phyloP scores from a whole-genome alignment of 2,329 filamentous ascomycete genomes.

The Ilyonectria mors-panacis region DNA sequence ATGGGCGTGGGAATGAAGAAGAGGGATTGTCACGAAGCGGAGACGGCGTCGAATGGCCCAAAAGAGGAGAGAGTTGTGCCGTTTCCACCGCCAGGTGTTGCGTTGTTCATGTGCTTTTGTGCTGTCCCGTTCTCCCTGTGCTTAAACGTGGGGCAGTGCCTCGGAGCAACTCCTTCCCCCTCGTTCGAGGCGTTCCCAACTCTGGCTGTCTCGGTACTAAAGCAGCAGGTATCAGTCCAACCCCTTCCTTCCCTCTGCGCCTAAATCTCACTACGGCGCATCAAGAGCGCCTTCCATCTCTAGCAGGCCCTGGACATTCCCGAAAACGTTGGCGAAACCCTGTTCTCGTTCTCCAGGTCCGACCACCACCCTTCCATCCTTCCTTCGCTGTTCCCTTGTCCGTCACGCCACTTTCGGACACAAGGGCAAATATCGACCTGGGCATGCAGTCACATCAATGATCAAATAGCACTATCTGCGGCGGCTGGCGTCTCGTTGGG shows the following conservation, averaged over 20 bases:
- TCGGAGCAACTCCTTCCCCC: conserved; percentile 28
- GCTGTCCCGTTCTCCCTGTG: conserved; percentile 25
- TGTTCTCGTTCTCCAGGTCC: background rate
- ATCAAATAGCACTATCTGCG: background rate
- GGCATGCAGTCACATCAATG: background rate
- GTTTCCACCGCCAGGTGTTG: conserved; percentile 18
- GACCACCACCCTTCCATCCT: background rate
- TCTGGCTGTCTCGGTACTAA: background rate
- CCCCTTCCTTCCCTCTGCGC: background rate
- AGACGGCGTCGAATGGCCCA: background rate
- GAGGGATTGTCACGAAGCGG: background rate
- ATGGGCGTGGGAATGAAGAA: background rate
- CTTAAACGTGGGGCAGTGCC: conserved; percentile 21
- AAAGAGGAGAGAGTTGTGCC: conserved; percentile 9
- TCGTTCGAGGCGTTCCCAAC: background rate
- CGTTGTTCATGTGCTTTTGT: conserved; percentile 45
- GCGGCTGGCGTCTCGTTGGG: background rate
- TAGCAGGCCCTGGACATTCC: background rate
- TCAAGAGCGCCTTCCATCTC: too few species aligned
- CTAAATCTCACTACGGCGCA: background rate
- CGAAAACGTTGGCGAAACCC: background rate
- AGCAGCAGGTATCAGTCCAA: background rate
- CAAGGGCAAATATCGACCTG: background rate
- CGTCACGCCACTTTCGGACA: background rate
- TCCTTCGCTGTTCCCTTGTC: background rate